phyloP scores from a whole-genome alignment of 2,329 filamentous ascomycete species.

The Sclerotiophoma versabilis region DNA sequence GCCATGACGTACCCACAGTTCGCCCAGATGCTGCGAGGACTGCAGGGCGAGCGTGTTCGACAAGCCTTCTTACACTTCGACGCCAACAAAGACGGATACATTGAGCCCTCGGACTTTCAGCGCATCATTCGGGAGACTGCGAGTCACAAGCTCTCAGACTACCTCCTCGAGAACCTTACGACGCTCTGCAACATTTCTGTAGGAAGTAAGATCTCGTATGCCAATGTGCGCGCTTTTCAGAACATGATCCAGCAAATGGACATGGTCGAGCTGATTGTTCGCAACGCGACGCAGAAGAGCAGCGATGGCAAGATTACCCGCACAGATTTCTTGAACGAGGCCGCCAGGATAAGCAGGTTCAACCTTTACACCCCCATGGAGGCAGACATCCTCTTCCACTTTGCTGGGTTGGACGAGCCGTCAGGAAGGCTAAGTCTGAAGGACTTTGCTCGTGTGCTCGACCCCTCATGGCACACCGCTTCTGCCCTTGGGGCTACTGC shows the following conservation, averaged over 20 bases:
- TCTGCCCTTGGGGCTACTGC: conserved; percentile 62
- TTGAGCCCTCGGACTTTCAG: conserved; percentile 94
- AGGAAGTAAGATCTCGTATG: conserved; percentile 94
- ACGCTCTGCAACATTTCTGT: conserved; percentile 94
- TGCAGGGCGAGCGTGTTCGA: conserved; percentile 94
- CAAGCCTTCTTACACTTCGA: conserved; percentile 95
- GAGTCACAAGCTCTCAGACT: conserved; percentile 95
- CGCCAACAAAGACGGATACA: conserved; percentile 90
- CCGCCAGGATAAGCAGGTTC: conserved; percentile 88
- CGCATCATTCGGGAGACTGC: conserved; percentile 94
- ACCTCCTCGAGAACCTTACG: conserved; percentile 87
- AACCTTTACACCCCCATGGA: conserved; percentile 98
- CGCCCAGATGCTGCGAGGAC: conserved; percentile 93
- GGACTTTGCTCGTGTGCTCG: conserved; percentile 94
- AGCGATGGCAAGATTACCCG: conserved; percentile 91
- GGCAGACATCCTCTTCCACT: conserved; percentile 98
- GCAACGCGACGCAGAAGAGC: conserved; percentile 84
- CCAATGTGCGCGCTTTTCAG: conserved; percentile 96
- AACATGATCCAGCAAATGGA: conserved; percentile 99
- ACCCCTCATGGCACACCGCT: conserved; percentile 84
- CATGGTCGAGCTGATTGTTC: conserved; percentile 89
- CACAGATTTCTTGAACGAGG: conserved; percentile 93
- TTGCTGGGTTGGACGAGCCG: conserved; percentile 89
- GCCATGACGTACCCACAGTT: conserved; percentile 96
- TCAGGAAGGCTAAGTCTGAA: conserved; percentile 80